Conservation (phyloP, 2,329 filamentous ascomycete species). For the Venturia pyrina region DNA sequence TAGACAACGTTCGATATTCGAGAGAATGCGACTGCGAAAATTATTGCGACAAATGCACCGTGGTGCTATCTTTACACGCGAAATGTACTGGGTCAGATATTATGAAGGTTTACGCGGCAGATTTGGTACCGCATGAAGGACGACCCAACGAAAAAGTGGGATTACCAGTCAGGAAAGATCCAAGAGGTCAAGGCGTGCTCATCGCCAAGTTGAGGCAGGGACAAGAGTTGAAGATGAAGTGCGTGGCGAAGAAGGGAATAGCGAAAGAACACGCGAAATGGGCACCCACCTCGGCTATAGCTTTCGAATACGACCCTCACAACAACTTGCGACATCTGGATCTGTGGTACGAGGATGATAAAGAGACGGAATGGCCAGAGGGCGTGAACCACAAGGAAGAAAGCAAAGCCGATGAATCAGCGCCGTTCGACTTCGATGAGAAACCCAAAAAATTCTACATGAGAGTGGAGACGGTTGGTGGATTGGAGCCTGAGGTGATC, state of each 20-base stretch:
- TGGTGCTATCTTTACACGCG: conserved; percentile 74
- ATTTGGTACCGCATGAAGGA: conserved; percentile 63
- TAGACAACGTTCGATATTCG: conserved; percentile 73
- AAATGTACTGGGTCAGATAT: conserved; percentile 77
- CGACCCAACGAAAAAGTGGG: conserved; percentile 68
- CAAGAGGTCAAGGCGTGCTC: conserved; percentile 68
- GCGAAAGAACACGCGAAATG: conserved; percentile 99
- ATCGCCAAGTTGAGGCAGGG: conserved; percentile 85
- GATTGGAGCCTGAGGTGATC: conserved; percentile 80
- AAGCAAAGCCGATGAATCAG: conserved; percentile 68
- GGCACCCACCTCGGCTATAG: conserved; percentile 84
- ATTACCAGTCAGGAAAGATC: conserved; percentile 72
- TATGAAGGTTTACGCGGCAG: conserved; percentile 89
- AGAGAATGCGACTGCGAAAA: conserved; percentile 96
- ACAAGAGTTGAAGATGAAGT: conserved; percentile 82
- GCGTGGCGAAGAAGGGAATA: conserved; percentile 95
- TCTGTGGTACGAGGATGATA: conserved; percentile 87
- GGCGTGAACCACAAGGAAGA: conserved; percentile 73
- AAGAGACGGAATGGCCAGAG: conserved; percentile 78
- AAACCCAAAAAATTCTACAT: conserved; percentile 81
- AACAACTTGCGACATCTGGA: conserved; percentile 91
- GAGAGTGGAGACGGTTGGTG: conserved; percentile 82
- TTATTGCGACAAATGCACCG: conserved; percentile 85
- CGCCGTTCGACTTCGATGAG: conserved; percentile 85
- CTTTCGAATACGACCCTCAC: conserved; percentile 96